Evolutionary conservation across 2,329 filamentous ascomycete genomes (phyloP), one percentile per base, ranked within the genome.

Genomic region (Cercospora berteroae): DNA sequence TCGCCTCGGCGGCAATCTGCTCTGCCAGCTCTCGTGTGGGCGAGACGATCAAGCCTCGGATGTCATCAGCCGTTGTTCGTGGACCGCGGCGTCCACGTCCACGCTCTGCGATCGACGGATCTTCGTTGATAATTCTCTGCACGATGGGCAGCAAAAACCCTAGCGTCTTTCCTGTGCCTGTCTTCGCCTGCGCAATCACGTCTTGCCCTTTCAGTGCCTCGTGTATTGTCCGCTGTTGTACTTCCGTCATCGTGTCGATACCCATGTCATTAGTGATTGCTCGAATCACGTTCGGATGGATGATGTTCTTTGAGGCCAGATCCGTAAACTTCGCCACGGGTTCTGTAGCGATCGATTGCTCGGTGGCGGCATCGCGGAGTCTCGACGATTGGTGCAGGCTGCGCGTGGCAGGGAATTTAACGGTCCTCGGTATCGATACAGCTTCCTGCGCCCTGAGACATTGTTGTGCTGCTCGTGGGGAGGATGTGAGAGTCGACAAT

Each of bases 81-180:
- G 77, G 78, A 42, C 89, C 72, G 83, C 81, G 36, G 83, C 79
- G 85, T 4, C 83, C 78, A 64, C 77, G 64, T 20, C 76, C 73
- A 66, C 73, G 71, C 42, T 82, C 78, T 62, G 85, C 87, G 36
- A 96, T 84, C 0, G 81, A 79, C 0, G 88, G 87, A 70, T 92
- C 87, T 67, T 84, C 81, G 20, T 81, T 79, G 68, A 96, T 82
- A 76, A 97, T 91, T 67, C 89, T 89, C 78, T 97, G 92, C 62
- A 98, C 82, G 7, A 93, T 83, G 60, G 95, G 95, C 6, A 98
- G 81, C 25, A 99, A 85, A 83, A 98, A 99, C 39, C 92, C 95
- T 66, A 98, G 82, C 0, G 95, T 99, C 82, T 99, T 99, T 77
- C 95, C 95, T 4, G 95, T 98, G 77, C 95, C 95, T 8, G 95